A percentile compares a stretch with the other conserved stretches of the same genome.
These are phyloP conservation scores for Xylaria sp. DNA, from an alignment of 2,329 filamentous ascomycete species.

Conservation along the genomic window DNA sequence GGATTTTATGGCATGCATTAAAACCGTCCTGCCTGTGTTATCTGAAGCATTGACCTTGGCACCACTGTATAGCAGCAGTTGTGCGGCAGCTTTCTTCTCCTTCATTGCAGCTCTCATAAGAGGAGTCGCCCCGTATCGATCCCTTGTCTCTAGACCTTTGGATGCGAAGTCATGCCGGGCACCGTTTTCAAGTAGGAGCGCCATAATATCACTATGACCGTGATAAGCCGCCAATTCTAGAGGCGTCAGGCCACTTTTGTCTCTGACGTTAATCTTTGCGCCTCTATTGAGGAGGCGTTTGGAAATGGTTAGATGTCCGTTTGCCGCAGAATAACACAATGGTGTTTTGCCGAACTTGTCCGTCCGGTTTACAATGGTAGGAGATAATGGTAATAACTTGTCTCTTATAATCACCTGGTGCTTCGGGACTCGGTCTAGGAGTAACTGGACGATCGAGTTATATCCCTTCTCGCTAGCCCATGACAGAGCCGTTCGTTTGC, in stretches of 20 bases:
- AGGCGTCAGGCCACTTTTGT: conserved; percentile 18
- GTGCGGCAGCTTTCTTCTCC: background rate
- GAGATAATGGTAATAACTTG: background rate
- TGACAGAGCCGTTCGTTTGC: conserved; percentile 29
- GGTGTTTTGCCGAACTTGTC: conserved; percentile 16
- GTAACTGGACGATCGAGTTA: conserved; percentile 16
- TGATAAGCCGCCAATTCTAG: conserved; percentile 9
- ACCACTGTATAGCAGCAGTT: conserved; percentile 6
- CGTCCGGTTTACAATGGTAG: conserved; percentile 19
- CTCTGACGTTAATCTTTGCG: conserved; percentile 15
- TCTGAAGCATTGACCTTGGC: background rate
- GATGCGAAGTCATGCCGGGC: conserved; percentile 6
- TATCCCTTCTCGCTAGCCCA: conserved; percentile 37
- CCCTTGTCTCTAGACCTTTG: conserved; percentile 1
- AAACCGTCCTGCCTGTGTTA: background rate
- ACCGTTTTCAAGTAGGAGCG: conserved; percentile 15
- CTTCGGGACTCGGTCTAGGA: conserved; percentile 53
- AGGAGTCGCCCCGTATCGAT: background rate
- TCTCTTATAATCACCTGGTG: conserved; percentile 73
- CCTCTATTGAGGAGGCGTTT: conserved; percentile 18
- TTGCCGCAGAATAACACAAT: conserved; percentile 9
- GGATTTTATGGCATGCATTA: background rate
- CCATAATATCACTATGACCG: conserved; percentile 16
- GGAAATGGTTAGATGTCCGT: conserved; percentile 19
- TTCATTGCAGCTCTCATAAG: background rate